Evolutionary conservation across 495 filamentous ascomycete genomes (phyloP).

Genomic region (Apiosordaria backusii): DNA sequence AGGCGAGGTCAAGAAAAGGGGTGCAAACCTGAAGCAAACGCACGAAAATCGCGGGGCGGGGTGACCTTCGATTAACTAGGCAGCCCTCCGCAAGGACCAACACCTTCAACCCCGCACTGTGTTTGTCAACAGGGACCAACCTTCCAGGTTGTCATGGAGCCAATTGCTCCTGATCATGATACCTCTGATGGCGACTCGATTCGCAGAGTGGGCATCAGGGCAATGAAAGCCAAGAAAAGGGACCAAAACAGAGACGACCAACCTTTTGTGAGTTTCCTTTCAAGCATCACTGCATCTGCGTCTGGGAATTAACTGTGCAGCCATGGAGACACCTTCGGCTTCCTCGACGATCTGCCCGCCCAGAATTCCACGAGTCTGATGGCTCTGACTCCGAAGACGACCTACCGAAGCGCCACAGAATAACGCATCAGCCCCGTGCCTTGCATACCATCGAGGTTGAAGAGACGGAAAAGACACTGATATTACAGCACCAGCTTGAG

Average conservation of each 20-base stretch:
- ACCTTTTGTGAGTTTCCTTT: not conserved
- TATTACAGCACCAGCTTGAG: not conserved
- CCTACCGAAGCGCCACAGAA: not conserved
- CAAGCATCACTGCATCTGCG: not conserved
- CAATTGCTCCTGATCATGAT: not conserved
- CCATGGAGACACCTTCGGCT: not conserved
- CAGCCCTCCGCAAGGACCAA: no score
- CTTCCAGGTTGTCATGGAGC: not conserved
- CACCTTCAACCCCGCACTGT: not conserved
- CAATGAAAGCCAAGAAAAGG: not conserved
- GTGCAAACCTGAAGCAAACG: no score
- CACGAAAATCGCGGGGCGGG: no score
- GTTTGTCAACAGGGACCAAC: no score
- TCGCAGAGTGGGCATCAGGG: not conserved
- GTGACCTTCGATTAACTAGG: not conserved
- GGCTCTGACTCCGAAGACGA: not conserved
- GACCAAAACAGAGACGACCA: not conserved
- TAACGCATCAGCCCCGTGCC: not conserved
- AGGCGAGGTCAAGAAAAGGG: not conserved
- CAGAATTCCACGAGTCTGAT: not conserved
- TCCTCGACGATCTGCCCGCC: not conserved
- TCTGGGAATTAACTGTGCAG: not conserved
- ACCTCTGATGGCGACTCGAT: not conserved
- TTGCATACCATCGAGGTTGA: not conserved
- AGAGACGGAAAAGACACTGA: not conserved